A percentile compares a stretch with the other conserved stretches of the same genome.
Conservation (phyloP, 768 basidiomycete genomes). For the Trametes cinnabarina region DNA sequence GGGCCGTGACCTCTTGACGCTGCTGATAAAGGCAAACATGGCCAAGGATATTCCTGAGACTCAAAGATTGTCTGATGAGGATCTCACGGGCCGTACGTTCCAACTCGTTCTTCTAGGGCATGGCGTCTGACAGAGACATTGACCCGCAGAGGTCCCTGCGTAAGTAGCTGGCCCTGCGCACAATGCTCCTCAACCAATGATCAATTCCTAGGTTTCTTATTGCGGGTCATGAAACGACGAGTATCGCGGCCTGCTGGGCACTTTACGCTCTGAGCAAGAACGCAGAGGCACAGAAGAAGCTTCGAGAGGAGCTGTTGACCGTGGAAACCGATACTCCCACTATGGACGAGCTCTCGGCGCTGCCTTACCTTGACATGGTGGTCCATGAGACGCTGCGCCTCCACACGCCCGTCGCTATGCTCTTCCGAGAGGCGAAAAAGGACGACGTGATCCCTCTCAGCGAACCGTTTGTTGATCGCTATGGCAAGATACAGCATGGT, state of each 20-base stretch:
- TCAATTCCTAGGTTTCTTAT: constrained; percentile 19
- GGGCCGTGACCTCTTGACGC: constrained; percentile 49
- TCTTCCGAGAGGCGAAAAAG: constrained; percentile 43
- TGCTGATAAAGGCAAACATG: constrained; percentile 64
- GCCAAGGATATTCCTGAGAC: constrained; percentile 52
- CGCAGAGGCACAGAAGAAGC: constrained; percentile 33
- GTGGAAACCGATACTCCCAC: constrained; percentile 46
- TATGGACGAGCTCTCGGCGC: constrained; percentile 63
- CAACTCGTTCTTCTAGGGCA: constrained; percentile 24
- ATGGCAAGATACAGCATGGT: constrained; percentile 18
- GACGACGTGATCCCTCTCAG: constrained; percentile 55
- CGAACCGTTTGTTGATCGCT: constrained; percentile 28
- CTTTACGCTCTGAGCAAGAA: constrained; percentile 38
- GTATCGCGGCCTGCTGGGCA: constrained; percentile 33
- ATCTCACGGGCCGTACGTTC: constrained; percentile 53
- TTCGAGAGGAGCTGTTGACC: constrained; percentile 39
- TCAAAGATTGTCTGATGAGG: constrained; percentile 58
- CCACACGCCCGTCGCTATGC: constrained; percentile 48
- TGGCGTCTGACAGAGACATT: constrained; percentile 32
- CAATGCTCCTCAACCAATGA: neutral
- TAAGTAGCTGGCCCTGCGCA: too few species aligned
- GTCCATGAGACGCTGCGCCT: constrained; percentile 58
- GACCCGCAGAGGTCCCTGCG: constrained; percentile 17
- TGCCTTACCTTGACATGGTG: constrained; percentile 69
- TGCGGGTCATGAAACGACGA: constrained; percentile 43